Base-by-base conservation (phyloP, 2,329 filamentous ascomycete species). In the Fusarium siculi region DNA sequence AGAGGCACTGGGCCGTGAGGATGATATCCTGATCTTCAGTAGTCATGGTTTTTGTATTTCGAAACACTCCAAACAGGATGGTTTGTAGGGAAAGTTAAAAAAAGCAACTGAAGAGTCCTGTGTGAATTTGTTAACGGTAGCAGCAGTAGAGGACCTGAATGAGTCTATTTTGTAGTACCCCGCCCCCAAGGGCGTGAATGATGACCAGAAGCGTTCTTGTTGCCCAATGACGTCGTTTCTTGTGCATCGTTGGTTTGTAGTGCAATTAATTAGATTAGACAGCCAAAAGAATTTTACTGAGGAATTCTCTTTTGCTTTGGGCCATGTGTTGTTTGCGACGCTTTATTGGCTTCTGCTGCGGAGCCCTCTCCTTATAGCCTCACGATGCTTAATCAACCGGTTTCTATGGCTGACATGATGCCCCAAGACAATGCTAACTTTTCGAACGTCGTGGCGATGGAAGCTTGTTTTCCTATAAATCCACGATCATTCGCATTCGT, bases 1-100 rank as follows among this genome's bases (percentile, higher is more conserved):
- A 88, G 16, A 87, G 81, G 64, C 86, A 88, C 49, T 82, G 81
- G 8, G 74, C 74, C 25, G 50, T 82, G 79, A 78, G 42, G 18
- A 19, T 25, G 37, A 70, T 28, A 8, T 40, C 11, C 5, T 50
- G 36, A 11, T 19, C 25, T 4, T 67, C 4, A 4, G 39, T 12
- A 11, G 46, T 9, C 66, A 69, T 69, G 11, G 2, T 12, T 10
- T 12, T 7, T 25, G 5, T 2, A 5, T 7, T 18, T 2, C 4
- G 2, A 11, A 3, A 4, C 8, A 11, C 2, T 46, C 9, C 12
- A 21, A 4, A 15, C 30, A 3, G 3, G 14, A 47, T n/a, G 19
- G 2, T 16, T 30, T n/a, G 19, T 36, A 6, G 2, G 10, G 19
- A 50, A 36, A 11, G 18, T n/a, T 7, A 9, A 28, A 53, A 12